Base-by-base conservation (phyloP, 768 basidiomycete genomes). In the Sarcodon aspratus region DNA sequence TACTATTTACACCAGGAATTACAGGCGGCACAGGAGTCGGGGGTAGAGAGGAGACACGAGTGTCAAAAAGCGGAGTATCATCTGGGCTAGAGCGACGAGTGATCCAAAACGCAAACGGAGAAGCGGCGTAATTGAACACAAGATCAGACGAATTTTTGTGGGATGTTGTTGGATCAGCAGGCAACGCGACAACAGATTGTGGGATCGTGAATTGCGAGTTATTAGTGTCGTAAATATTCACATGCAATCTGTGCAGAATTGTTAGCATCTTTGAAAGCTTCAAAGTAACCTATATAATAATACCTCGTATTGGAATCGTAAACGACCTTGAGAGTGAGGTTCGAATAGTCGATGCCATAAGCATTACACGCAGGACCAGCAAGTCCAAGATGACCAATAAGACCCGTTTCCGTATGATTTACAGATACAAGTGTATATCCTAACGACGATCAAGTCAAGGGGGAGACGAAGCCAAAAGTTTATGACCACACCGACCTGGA, bases 51-150 rank as follows among this genome's bases (percentile, higher is more conserved):
- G 70, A 54, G 8, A 72, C 59, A 37, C 85, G 74, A 1, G 85
- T 88, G 56, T 89, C 85, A 55, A 88, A 88, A 18, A 89, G 61
- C 46, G 78, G 82, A 42, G 58, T 55, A 6, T 66, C 70, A 33
- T 71, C 61, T 3, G 79, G 79, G 8, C 75, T 68, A 3, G 77
- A 75, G 18, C 78, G 75, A 40, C 85, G 76, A 1, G 82, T 84
- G 53, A 89, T 78, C 85, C 85, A 89, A 59, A 88, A 89, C 2
- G 80, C 77, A 59, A 89, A 89, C 0, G 87, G 85, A 0, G 69
- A 66, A 1, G 70, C 7, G 1, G 79, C 69, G 51, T 79, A 77
- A 58, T 86, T 80, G 67, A 89, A 88, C 3, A 79, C 65, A 9
- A 89, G 68, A 55, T 88, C 85, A 0, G 80, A 80, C 0, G 61